Evolutionary conservation across 2,329 filamentous ascomycete genomes (phyloP), one percentile per base, ranked within the genome.

Genomic region (Pseudogymnoascus sp.): DNA sequence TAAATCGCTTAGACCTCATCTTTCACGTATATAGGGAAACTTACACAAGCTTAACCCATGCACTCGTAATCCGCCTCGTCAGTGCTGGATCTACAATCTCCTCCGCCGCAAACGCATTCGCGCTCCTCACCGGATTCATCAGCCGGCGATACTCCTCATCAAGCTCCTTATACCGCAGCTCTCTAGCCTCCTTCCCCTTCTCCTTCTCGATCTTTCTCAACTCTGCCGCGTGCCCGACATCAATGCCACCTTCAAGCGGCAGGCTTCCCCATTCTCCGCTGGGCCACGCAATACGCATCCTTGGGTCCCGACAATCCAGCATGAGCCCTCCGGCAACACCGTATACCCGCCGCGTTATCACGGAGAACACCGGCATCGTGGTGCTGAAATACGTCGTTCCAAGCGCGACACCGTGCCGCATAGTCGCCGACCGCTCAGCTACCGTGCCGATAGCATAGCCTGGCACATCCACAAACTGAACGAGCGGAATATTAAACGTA

Each of bases 271-370:
- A 88, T 67, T 84, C 78, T 0, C 85, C 84, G 37, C 79, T 83
- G 0, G 85, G 86, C 85, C 86, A 88, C 5, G 84, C 84, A 11
- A 88, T 79, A 53, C 84, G 79, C 77, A 83, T 82, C 31, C 82
- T 76, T 0, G 85, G 85, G 63, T 87, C 82, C 14, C 86, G 79
- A 61, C 80, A 83, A 50, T 85, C 84, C 0, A 87, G 74, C 84
- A 88, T 88, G 14, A 88, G 75, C 0, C 84, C 85, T 0, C 85
- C 85, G 1, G 85, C 86, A 1, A 88, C 85, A 3, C 85, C 86
- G 67, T 84, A 88, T 1, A 80, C 82, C 59, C 84, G 80, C 5
- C 85, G 77, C 0, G 83, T 82, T 4, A 88, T 78, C n/a, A 88
- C 82, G 63, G 77, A 84, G 74, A 88, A 88, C 2, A 89, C 78